These are phyloP conservation scores for Trichoderma sp. DNA, from an alignment of 2,329 filamentous ascomycete genomes.

Conservation along the genomic window DNA sequence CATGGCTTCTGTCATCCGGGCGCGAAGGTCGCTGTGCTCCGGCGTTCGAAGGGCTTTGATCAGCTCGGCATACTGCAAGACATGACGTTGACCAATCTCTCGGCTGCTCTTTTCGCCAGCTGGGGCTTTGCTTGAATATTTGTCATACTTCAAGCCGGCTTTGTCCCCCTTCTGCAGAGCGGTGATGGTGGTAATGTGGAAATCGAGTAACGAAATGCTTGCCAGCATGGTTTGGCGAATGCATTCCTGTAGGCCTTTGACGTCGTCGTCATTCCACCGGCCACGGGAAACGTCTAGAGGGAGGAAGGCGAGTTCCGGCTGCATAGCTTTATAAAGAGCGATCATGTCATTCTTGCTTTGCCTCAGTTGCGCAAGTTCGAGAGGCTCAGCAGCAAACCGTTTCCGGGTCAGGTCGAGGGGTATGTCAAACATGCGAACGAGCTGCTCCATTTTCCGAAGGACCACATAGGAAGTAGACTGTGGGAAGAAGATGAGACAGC, in stretches of 20 bases:
- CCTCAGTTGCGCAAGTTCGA: conserved; percentile 39
- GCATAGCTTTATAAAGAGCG: conserved; percentile 42
- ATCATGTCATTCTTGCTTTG: conserved; percentile 38
- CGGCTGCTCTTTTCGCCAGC: conserved; percentile 30
- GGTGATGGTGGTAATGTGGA: conserved; percentile 41
- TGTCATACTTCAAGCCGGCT: conserved; percentile 1
- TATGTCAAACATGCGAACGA: conserved; percentile 39
- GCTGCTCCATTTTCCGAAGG: conserved; percentile 40
- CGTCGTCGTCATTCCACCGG: conserved; percentile 49
- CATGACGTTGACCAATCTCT: conserved; percentile 35
- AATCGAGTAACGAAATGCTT: conserved; percentile 45
- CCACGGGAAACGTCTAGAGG: conserved; percentile 51
- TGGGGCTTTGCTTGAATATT: not conserved
- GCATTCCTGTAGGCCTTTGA: conserved; percentile 42
- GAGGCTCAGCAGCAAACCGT: conserved; percentile 31
- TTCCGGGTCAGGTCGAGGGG: conserved; percentile 40
- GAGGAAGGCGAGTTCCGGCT: conserved; percentile 47
- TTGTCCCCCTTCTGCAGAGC: conserved; percentile 33
- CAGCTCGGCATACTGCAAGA: conserved; percentile 40
- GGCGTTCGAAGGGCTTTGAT: conserved; percentile 44
- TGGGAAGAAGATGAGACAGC: conserved; percentile 51
- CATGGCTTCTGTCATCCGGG: conserved; percentile 41
- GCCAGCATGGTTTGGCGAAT: conserved; percentile 43
- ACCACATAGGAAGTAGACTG: conserved; percentile 52
- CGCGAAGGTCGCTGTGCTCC: conserved; percentile 40